Percentiles rank a stretch among this genome's conserved stretches.
Conservation (phyloP, 495 filamentous ascomycete genomes). For the Daldinia decipiens region DNA sequence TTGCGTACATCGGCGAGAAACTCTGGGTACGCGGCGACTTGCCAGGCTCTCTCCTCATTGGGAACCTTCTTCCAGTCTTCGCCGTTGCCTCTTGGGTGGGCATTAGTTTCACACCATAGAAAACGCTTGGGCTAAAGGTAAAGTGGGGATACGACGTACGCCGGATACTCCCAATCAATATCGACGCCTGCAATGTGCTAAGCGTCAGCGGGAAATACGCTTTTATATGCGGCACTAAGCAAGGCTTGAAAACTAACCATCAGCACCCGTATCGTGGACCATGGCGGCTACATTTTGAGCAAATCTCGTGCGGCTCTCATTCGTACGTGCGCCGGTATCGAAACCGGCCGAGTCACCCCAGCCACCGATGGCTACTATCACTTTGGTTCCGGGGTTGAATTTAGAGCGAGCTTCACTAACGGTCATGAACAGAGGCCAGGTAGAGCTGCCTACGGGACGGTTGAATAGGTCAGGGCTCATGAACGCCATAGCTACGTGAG, state of each 20-base stretch:
- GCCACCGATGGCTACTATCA: conserved; percentile 78
- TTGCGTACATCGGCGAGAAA: conserved; percentile 69
- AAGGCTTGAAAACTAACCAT: conserved; percentile 55
- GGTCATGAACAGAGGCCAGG: conserved; percentile 69
- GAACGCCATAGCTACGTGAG: conserved; percentile 76
- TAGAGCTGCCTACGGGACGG: conserved; percentile 53
- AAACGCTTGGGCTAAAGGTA: background rate
- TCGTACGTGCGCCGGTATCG: conserved; percentile 64
- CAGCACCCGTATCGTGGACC: conserved; percentile 69
- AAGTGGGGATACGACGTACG: conserved; percentile 47
- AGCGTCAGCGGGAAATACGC: background rate
- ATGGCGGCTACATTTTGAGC: conserved; percentile 72
- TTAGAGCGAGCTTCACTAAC: conserved; percentile 65
- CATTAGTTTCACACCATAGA: conserved; percentile 7
- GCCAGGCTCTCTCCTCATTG: conserved; percentile 68
- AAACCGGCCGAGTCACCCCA: conserved; percentile 78
- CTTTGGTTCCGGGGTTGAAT: conserved; percentile 67
- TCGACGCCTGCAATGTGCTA: conserved; percentile 59
- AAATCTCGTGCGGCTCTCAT: conserved; percentile 63
- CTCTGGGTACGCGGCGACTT: conserved; percentile 72
- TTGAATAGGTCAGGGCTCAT: conserved; percentile 71
- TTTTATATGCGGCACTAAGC: background rate
- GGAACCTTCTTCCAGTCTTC: conserved; percentile 76
- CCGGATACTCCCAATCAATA: conserved; percentile 85
- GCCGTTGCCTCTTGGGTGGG: conserved; percentile 70